These are phyloP conservation scores for Podospora tetraspora DNA, from an alignment of 495 filamentous ascomycete species.

Conservation along the genomic window DNA sequence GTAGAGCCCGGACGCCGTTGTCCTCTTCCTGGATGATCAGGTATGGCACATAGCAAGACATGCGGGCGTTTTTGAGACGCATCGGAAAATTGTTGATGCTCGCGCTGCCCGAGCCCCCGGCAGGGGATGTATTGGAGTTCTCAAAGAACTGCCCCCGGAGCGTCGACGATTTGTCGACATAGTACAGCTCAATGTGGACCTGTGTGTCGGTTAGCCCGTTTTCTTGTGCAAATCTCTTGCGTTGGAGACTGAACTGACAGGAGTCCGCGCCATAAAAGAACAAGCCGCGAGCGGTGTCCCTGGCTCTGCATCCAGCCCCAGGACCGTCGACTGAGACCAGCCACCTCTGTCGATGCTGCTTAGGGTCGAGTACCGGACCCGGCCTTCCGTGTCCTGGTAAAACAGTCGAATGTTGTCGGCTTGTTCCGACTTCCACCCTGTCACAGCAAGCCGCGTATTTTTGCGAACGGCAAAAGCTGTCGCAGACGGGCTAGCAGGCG, in stretches of 20 bases:
- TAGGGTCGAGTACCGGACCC: background rate
- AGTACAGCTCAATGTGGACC: background rate
- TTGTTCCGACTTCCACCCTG: background rate
- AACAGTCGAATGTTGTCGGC: background rate
- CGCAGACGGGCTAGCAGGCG: background rate
- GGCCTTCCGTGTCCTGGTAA: background rate
- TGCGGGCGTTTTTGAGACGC: background rate
- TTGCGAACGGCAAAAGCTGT: background rate
- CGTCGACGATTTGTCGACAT: background rate
- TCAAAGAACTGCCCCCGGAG: background rate
- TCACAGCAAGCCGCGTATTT: background rate
- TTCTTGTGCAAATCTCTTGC: background rate
- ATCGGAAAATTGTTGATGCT: background rate
- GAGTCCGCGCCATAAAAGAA: background rate
- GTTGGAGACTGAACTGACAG: background rate
- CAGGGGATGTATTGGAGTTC: background rate
- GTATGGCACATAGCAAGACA: background rate
- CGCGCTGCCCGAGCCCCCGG: background rate
- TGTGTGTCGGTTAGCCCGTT: background rate
- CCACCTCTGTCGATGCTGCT: background rate
- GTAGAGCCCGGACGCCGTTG: background rate
- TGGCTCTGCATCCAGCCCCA: background rate
- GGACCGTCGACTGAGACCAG: background rate
- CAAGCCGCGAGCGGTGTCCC: background rate
- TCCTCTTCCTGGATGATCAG: background rate